Evolutionary conservation across 148 eudicot species (phyloP).

Genomic region (Simmondsia chinensis): DNA sequence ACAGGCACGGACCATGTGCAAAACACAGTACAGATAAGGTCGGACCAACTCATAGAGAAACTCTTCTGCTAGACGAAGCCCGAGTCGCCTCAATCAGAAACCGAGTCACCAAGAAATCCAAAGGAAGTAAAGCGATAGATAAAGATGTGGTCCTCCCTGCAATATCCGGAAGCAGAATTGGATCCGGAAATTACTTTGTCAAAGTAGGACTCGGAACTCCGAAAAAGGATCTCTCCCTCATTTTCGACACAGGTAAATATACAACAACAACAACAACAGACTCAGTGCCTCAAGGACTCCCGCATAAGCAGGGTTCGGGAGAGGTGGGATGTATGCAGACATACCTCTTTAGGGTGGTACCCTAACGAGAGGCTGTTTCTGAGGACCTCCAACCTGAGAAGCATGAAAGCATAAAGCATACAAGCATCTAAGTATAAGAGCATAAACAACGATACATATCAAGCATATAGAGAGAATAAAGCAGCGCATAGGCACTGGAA

Average conservation of each 20-base stretch:
- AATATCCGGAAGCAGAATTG: constrained; percentile 42
- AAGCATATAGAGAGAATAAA: no score
- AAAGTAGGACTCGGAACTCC: constrained; percentile 61
- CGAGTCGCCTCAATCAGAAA: constrained; percentile 52
- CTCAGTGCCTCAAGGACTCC: not conserved
- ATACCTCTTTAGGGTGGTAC: no score
- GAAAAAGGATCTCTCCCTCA: constrained; percentile 36
- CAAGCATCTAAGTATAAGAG: no score
- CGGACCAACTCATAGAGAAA: constrained; percentile 19
- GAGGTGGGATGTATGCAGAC: not conserved
- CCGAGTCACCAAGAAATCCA: constrained; percentile 15
- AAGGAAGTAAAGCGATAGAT: not conserved
- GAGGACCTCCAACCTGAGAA: no score
- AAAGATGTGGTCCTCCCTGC: constrained; percentile 32
- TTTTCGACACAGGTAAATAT: constrained; percentile 65
- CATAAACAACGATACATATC: no score
- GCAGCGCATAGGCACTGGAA: no score
- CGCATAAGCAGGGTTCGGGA: not conserved
- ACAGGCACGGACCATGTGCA: constrained; percentile 66
- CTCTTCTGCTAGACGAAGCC: constrained; percentile 40
- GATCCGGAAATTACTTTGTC: constrained; percentile 59
- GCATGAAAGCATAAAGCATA: no score
- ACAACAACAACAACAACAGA: constrained; percentile 16
- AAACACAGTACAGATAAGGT: constrained; percentile 6
- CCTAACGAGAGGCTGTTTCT: no score